Conservation (phyloP, 2,329 filamentous ascomycete species). For the Ascochyta pisi region DNA sequence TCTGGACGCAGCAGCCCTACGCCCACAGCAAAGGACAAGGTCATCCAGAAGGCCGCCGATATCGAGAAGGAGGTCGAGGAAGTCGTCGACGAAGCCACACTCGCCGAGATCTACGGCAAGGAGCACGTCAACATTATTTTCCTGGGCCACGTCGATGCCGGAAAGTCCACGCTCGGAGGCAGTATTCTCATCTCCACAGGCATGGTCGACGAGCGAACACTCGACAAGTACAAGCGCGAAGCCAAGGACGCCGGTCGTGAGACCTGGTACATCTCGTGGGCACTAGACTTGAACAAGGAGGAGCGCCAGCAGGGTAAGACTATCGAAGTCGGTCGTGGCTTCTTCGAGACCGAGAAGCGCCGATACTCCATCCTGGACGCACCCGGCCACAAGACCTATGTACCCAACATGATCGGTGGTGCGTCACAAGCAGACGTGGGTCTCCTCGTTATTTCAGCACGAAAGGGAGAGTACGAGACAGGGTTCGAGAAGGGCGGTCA, state of each 20-base stretch:
- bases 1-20: constrained; percentile 85
- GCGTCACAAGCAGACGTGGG: constrained; percentile 71
- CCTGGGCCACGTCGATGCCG: constrained; percentile 96
- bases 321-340: constrained; percentile 93
- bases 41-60: constrained; percentile 75
- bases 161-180: constrained; percentile 95
- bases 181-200: constrained; percentile 92
- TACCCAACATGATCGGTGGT: constrained; percentile 97
- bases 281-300: constrained; percentile 94
- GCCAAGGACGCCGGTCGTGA: constrained; percentile 96
- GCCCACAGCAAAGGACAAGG: constrained; percentile 64
- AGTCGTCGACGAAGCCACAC: constrained; percentile 80
- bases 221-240: constrained; percentile 92
- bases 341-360: constrained; percentile 92
- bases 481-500: constrained; percentile 97
- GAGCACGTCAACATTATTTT: constrained; percentile 95
- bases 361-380: constrained; percentile 97
- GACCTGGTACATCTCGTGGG: constrained; percentile 99
- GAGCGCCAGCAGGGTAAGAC: constrained; percentile 97
- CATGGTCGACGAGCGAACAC: constrained; percentile 98
- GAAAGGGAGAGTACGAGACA: constrained; percentile 98
- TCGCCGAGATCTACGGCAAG: constrained; percentile 97
- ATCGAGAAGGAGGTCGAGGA: constrained; percentile 82
- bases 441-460: constrained; percentile 92
- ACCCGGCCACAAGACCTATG: constrained; percentile 96